phyloP scores from a whole-genome alignment of 805 yeast species.

The Ascoidea asiatica region DNA sequence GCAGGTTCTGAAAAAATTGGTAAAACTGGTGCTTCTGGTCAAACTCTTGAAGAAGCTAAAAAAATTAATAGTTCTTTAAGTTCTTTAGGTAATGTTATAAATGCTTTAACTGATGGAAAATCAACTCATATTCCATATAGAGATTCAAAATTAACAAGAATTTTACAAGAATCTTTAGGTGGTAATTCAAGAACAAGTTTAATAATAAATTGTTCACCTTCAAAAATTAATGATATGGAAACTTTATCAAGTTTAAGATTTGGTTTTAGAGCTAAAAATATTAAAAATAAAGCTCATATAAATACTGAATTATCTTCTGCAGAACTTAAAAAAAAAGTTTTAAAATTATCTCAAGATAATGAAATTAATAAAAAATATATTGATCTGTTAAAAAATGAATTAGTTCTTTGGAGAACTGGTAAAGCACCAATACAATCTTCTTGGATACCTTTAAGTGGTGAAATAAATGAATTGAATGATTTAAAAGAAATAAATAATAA shows the following conservation, averaged over 20 bases:
- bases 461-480: not conserved
- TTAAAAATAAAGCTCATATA: conserved; percentile 50
- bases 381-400: conserved; percentile 23
- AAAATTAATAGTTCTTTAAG: conserved; percentile 71
- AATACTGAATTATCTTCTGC: conserved; percentile 42
- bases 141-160: conserved; percentile 67
- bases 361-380: conserved; percentile 17
- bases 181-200: conserved; percentile 72
- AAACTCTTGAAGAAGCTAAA: conserved; percentile 68
- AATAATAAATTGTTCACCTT: conserved; percentile 62
- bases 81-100: conserved; percentile 69
- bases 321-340: conserved; percentile 22
- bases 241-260: conserved; percentile 63
- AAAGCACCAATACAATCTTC: conserved; percentile 1
- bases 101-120: conserved; percentile 59
- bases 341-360: conserved; percentile 7
- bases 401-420: conserved; percentile 7
- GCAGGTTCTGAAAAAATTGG: conserved; percentile 81
- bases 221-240: conserved; percentile 40
- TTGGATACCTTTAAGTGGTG: not conserved
- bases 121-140: conserved; percentile 59
- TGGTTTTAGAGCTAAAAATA: conserved; percentile 58
- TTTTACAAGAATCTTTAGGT: conserved; percentile 67
- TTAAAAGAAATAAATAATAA: not conserved
- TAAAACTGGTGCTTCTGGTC: conserved; percentile 67